These are phyloP conservation scores for Poterioochromonas sp. DNA, from an alignment of 352 stramenopile species.

Conservation along the genomic window DNA sequence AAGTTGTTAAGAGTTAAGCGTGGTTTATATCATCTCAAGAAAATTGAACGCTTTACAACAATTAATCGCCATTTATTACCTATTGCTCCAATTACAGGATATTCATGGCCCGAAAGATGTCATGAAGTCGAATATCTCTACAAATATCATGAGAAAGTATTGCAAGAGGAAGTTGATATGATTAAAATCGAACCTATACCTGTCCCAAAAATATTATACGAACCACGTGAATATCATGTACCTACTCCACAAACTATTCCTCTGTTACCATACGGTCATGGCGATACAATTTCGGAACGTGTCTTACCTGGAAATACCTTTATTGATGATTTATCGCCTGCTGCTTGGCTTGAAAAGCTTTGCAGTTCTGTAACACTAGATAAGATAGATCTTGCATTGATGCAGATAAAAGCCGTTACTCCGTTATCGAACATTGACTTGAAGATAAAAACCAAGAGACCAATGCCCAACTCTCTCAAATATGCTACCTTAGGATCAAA, in stretches of 20 bases:
- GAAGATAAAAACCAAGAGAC: slow-evolving; percentile 63
- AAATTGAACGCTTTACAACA: slow-evolving; percentile 40
- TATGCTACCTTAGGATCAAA: slow-evolving; percentile 78
- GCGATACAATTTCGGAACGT: slow-evolving; percentile 49
- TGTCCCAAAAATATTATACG: slow-evolving; percentile 60
- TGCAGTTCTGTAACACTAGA: slow-evolving; percentile 27
- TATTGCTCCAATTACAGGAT: slow-evolving; percentile 63
- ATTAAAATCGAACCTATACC: slow-evolving; percentile 44
- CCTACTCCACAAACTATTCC: slow-evolving; percentile 65
- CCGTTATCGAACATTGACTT: slow-evolving; percentile 38
- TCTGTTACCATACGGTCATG: slow-evolving; percentile 61
- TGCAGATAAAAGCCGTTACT: slow-evolving; percentile 36
- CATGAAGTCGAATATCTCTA: slow-evolving; percentile 47
- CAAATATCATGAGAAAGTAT: not conserved
- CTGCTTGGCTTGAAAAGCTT: slow-evolving; percentile 42
- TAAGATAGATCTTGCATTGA: slow-evolving; percentile 9
- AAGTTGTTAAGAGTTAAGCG: slow-evolving; percentile 69
- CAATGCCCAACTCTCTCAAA: slow-evolving; percentile 63
- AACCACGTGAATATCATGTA: slow-evolving; percentile 62
- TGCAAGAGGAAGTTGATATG: slow-evolving; percentile 20
- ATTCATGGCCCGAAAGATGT: slow-evolving; percentile 48
- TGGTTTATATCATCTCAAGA: slow-evolving; percentile 50
- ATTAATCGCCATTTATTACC: slow-evolving; percentile 57
- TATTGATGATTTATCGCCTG: slow-evolving; percentile 36
- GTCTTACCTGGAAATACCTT: slow-evolving; percentile 59